Percentiles rank a stretch among this genome's conserved stretches.
Conservation (phyloP, 805 yeast species). For the Metschnikowia lachancei region DNA sequence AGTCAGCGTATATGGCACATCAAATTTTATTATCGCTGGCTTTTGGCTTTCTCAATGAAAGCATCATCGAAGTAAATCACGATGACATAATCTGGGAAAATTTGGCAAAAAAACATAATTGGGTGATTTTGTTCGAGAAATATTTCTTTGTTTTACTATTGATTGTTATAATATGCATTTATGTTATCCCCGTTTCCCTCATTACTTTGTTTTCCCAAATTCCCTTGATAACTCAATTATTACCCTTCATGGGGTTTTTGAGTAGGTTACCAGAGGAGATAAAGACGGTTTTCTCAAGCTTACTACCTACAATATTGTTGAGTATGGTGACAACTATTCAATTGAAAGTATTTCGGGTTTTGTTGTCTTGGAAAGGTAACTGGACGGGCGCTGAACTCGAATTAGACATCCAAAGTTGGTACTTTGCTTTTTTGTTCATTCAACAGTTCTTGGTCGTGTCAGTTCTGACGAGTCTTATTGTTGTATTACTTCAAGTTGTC, state of each 20-base stretch:
- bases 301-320: conserved; percentile 66
- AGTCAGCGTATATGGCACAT: conserved; percentile 61
- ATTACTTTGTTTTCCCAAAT: conserved; percentile 74
- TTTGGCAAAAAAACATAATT: conserved; percentile 39
- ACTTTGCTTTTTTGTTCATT: conserved; percentile 72
- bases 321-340: conserved; percentile 62
- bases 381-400: conserved; percentile 64
- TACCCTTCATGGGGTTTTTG: conserved; percentile 61
- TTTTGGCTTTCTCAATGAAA: conserved; percentile 42
- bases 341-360: conserved; percentile 52
- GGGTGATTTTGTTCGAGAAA: conserved; percentile 37
- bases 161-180: conserved; percentile 49
- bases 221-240: conserved; percentile 57
- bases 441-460: conserved; percentile 85
- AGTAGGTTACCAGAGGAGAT: conserved; percentile 52
- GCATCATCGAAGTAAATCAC: conserved; percentile 56
- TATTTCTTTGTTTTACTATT: conserved; percentile 41
- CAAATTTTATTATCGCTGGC: conserved; percentile 50
- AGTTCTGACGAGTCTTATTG: conserved; percentile 73
- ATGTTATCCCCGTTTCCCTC: conserved; percentile 83
- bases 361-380: conserved; percentile 56
- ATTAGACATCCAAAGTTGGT: conserved; percentile 71
- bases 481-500: conserved; percentile 57
- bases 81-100: conserved; percentile 73
- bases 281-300: conserved; percentile 54